A percentile compares a stretch with the other conserved stretches of the same genome.
These are phyloP conservation scores for Hylodesmum podocarpum DNA, from an alignment of 306 rosid genomes.

Conservation along the genomic window DNA sequence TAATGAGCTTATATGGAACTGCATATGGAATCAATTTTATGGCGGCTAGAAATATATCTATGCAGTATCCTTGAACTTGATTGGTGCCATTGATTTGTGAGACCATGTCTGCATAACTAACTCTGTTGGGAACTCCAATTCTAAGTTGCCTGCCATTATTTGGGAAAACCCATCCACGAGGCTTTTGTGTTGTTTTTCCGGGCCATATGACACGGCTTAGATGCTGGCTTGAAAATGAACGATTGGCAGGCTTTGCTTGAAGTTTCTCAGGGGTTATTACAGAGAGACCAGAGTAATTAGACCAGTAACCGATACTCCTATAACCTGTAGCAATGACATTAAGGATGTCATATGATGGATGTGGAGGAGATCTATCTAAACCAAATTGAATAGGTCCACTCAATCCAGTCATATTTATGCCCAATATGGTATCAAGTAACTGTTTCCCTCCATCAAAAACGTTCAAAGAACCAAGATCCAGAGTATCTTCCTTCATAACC, in stretches of 20 bases:
- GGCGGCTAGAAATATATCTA: slow-evolving; percentile 76
- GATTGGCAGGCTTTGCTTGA: slow-evolving; percentile 49
- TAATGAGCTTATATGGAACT: slow-evolving; percentile 51
- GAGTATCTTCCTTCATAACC: slow-evolving; percentile 18
- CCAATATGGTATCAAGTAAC: slow-evolving; percentile 52
- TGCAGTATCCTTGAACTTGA: slow-evolving; percentile 58
- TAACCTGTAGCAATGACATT: slow-evolving; percentile 51
- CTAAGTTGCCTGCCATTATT: slow-evolving; percentile 63
- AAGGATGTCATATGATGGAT: slow-evolving; percentile 67
- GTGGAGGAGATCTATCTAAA: slow-evolving; percentile 44
- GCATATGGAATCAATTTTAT: slow-evolving; percentile 64
- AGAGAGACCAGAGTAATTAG: slow-evolving; percentile 74
- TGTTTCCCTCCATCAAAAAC: slow-evolving; percentile 64
- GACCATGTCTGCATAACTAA: slow-evolving; percentile 55
- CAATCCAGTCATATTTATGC: slow-evolving; percentile 60
- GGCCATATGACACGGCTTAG: slow-evolving; percentile 61
- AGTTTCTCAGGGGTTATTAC: slow-evolving; percentile 55
- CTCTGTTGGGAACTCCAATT: slow-evolving; percentile 68
- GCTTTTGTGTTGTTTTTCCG: slow-evolving; percentile 55
- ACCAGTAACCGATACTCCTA: slow-evolving; percentile 73
- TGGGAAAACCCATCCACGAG: slow-evolving; percentile 91
- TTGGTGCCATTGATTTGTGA: slow-evolving; percentile 48
- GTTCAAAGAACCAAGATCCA: slow-evolving; percentile 56
- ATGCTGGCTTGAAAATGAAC: slow-evolving; percentile 46
- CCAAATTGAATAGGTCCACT: slow-evolving; percentile 60